Conservation (phyloP, 2,329 filamentous ascomycete species). For the Chalara sp. region DNA sequence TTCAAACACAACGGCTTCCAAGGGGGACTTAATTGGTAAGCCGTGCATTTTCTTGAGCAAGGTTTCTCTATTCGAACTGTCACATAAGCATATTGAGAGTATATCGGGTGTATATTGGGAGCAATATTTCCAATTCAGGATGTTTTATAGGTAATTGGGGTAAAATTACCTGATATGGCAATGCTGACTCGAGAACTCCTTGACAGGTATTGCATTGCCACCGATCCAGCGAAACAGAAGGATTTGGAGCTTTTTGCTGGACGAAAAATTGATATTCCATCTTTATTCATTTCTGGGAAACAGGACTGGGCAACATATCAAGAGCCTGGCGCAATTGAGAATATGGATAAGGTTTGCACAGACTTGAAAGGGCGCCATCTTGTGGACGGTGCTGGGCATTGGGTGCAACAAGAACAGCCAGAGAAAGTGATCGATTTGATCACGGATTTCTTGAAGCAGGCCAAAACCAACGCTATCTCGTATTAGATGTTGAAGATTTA, state of each 20-base stretch:
- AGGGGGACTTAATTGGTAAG: conserved; percentile 38
- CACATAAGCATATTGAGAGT: no score
- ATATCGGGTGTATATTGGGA: no score
- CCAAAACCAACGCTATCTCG: conserved; percentile 5
- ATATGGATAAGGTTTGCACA: conserved; percentile 43
- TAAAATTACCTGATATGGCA: no score
- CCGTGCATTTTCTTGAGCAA: no score
- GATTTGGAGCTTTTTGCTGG: conserved; percentile 55
- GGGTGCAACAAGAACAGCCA: conserved; percentile 62
- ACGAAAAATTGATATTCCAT: conserved; percentile 51
- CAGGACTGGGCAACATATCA: conserved; percentile 65
- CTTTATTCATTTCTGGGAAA: conserved; percentile 52
- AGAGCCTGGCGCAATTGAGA: conserved; percentile 56
- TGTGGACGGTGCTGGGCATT: conserved; percentile 59
- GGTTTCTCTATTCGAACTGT: no score
- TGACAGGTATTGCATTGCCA: conserved; percentile 61
- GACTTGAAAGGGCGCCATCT: conserved; percentile 46
- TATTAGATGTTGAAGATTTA: conserved; percentile 1
- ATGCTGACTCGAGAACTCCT: no score
- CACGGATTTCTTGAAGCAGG: conserved; percentile 31
- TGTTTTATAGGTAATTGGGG: no score
- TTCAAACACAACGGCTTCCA: conserved; percentile 58
- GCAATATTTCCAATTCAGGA: no score
- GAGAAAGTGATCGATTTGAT: conserved; percentile 44
- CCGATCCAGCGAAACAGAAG: conserved; percentile 36